Conservation (phyloP, 73 alveolate species). For the Paramecium tetraurelia region DNA sequence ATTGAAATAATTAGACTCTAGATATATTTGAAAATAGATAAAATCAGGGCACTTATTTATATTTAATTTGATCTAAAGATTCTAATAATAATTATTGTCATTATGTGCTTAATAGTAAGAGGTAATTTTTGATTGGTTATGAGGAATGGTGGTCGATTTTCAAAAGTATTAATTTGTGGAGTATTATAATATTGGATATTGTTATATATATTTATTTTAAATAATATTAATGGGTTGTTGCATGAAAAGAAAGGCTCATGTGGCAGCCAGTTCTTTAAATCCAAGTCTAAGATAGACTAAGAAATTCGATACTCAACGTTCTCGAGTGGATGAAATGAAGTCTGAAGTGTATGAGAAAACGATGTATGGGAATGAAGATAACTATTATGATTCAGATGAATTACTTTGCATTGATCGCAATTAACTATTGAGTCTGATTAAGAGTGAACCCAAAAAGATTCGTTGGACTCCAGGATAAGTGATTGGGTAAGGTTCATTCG, state of each 20-base stretch:
- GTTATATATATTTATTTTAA: background rate
- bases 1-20: too few species aligned
- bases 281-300: background rate
- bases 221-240: conserved; percentile 16
- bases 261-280: background rate
- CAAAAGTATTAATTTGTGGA: background rate
- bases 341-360: background rate
- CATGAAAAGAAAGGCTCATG: background rate
- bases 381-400: conserved; percentile 10
- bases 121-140: background rate
- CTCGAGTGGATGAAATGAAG: conserved; percentile 36
- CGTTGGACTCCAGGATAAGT: conserved; percentile 70
- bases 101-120: too few species aligned
- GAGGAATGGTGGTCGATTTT: background rate
- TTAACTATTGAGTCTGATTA: background rate
- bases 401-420: background rate
- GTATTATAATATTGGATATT: background rate
- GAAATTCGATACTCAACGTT: background rate
- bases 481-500: conserved; percentile 95
- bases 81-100: too few species aligned
- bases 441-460: background rate
- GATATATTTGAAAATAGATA: too few species aligned
- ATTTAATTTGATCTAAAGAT: too few species aligned
- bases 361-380: conserved; percentile 37
- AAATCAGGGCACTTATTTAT: too few species aligned